phyloP scores from a whole-genome alignment of 768 basidiomycete genomes.

The Rhodotorula babjevae region DNA sequence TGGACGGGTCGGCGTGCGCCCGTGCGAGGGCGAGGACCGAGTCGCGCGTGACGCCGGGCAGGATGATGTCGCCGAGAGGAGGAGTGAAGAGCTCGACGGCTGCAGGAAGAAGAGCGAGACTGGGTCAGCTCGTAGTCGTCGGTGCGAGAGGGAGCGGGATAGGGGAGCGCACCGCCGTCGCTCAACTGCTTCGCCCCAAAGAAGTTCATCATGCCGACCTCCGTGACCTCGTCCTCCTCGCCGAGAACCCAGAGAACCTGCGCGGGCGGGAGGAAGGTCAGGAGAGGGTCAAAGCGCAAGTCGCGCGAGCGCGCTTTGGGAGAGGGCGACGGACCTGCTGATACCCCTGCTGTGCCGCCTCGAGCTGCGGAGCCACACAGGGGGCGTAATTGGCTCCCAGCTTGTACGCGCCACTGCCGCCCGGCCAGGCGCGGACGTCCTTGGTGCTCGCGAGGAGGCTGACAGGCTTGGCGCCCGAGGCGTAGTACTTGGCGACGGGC shows the following conservation, averaged over 20 bases:
- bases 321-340: slow-evolving; percentile 60
- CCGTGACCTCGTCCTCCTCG: slow-evolving; percentile 51
- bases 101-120: background rate
- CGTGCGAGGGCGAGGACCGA: slow-evolving; percentile 69
- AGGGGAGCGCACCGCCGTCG: background rate
- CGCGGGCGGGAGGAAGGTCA: background rate
- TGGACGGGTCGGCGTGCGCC: slow-evolving; percentile 54
- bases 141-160: background rate
- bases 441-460: slow-evolving; percentile 65
- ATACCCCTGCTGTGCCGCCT: slow-evolving; percentile 65
- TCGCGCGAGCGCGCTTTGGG: too few relatives aligned
- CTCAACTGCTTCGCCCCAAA: slow-evolving; percentile 61
- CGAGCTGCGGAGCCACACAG: slow-evolving; percentile 57
- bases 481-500: slow-evolving; percentile 58
- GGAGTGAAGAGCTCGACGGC: slow-evolving; percentile 77
- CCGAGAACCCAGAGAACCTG: slow-evolving; percentile 61
- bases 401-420: slow-evolving; percentile 65
- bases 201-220: slow-evolving; percentile 72
- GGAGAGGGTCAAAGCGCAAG: too few relatives aligned
- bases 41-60: slow-evolving; percentile 75
- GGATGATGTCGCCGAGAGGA: slow-evolving; percentile 79
- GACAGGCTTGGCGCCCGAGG: slow-evolving; percentile 52
- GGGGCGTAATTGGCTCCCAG: slow-evolving; percentile 55
- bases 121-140: background rate
- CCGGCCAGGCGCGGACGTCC: slow-evolving; percentile 75